Evolutionary conservation across 2,329 filamentous ascomycete genomes (phyloP).

Genomic region (Monosporascus sp.): DNA sequence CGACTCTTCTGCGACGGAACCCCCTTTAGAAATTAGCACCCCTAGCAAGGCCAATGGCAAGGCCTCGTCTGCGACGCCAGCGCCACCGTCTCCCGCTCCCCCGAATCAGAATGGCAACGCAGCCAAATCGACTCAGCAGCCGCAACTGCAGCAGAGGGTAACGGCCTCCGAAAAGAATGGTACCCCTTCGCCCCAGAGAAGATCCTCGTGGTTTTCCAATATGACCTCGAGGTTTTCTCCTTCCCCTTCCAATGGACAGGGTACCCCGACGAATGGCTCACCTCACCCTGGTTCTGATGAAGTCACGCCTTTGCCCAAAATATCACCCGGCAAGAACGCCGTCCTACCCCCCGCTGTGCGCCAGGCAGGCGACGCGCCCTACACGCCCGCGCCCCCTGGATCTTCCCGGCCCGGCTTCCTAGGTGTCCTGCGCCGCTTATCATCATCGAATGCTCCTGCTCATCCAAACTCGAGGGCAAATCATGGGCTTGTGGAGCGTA

Average conservation of each 20-base stretch:
- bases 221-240: constrained; percentile 89
- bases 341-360: constrained; percentile 52
- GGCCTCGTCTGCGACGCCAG: constrained; percentile 8
- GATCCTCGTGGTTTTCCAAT: constrained; percentile 89
- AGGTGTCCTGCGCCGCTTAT: constrained; percentile 75
- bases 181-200: constrained; percentile 37
- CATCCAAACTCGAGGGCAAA: constrained; percentile 43
- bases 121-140: constrained; percentile 25
- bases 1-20: constrained; percentile 11
- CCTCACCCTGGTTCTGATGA: constrained; percentile 23
- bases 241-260: constrained; percentile 30
- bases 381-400: constrained; percentile 70
- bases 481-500: constrained; percentile 72
- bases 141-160: constrained; percentile 19
- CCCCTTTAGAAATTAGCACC: constrained; percentile 10
- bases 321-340: constrained; percentile 49
- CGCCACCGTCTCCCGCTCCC: constrained; percentile 10
- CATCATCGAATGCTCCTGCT: constrained; percentile 54
- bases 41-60: constrained; percentile 21
- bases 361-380: constrained; percentile 57
- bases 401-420: constrained; percentile 66
- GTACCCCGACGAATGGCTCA: constrained; percentile 21
- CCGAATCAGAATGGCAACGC: constrained; percentile 6
- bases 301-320: constrained; percentile 43
- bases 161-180: constrained; percentile 20